Evolutionary conservation across 257 asterid species (phyloP).

Genomic region (Nicotiana obtusifolia): DNA sequence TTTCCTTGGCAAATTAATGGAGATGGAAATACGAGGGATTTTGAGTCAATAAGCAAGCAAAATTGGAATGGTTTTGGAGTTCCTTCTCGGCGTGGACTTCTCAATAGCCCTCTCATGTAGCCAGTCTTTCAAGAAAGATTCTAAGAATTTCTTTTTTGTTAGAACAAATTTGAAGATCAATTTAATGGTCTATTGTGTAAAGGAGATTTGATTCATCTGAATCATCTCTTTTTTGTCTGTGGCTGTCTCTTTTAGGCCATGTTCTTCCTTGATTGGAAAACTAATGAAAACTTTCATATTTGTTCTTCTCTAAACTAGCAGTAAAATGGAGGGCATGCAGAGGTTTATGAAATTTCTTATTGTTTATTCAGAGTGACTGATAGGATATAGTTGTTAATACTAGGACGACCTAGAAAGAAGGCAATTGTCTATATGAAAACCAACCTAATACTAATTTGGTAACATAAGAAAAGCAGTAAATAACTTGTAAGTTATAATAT

Average conservation of each 20-base stretch:
- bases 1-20: conserved; percentile 54
- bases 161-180: background rate
- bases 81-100: conserved; percentile 75
- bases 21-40: conserved; percentile 26
- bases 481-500: no score
- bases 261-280: background rate
- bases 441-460: no score
- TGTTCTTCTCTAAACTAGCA: background rate
- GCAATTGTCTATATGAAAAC: background rate
- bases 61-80: conserved; percentile 53
- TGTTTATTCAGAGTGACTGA: no score
- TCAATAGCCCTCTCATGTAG: conserved; percentile 76
- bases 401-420: background rate
- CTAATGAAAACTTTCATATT: background rate
- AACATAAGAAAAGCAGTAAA: no score
- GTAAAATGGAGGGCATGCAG: background rate
- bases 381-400: no score
- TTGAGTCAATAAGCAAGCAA: conserved; percentile 30
- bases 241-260: background rate
- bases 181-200: background rate
- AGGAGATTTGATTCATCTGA: background rate
- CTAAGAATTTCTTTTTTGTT: background rate
- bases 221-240: background rate
- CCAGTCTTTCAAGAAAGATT: no score
- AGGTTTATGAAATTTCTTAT: background rate